These are phyloP conservation scores for Boletus coccyginus DNA, from an alignment of 768 basidiomycete genomes.

Conservation along the genomic window DNA sequence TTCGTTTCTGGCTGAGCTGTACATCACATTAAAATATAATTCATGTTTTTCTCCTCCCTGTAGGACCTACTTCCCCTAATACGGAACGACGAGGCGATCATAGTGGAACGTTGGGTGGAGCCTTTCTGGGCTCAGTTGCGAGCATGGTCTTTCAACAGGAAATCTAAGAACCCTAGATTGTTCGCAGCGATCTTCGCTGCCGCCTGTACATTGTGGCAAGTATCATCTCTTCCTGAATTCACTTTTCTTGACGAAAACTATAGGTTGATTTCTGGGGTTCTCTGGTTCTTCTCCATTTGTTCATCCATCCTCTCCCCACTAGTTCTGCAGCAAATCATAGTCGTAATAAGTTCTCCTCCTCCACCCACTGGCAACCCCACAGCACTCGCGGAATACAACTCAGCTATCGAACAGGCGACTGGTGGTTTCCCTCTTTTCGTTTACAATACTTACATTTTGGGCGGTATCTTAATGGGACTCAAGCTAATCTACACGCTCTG, in stretches of 20 bases:
- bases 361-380: conserved; percentile 19
- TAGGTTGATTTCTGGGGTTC: conserved; percentile 26
- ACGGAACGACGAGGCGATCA: conserved; percentile 23
- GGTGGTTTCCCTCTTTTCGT: conserved; percentile 30
- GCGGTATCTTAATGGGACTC: conserved; percentile 22
- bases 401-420: conserved; percentile 19
- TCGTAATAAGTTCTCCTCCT: conserved; percentile 18
- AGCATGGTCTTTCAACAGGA: conserved; percentile 17
- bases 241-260: neutral
- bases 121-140: conserved; percentile 25
- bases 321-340: conserved; percentile 28
- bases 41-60: conserved; percentile 5
- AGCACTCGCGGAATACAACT: conserved; percentile 19
- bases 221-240: neutral
- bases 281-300: conserved; percentile 28
- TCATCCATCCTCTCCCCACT: conserved; percentile 23
- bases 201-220: conserved; percentile 15
- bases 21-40: conserved; percentile 19
- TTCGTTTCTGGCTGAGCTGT: conserved; percentile 22
- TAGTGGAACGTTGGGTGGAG: conserved; percentile 24
- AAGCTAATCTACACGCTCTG: conserved; percentile 25
- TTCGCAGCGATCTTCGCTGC: conserved; percentile 19
- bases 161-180: conserved; percentile 12
- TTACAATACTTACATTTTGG: conserved; percentile 25
- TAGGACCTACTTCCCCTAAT: conserved; percentile 26